Base-by-base conservation (phyloP, 352 stramenopile genomes). In the Phytophthora boehmeriae region DNA sequence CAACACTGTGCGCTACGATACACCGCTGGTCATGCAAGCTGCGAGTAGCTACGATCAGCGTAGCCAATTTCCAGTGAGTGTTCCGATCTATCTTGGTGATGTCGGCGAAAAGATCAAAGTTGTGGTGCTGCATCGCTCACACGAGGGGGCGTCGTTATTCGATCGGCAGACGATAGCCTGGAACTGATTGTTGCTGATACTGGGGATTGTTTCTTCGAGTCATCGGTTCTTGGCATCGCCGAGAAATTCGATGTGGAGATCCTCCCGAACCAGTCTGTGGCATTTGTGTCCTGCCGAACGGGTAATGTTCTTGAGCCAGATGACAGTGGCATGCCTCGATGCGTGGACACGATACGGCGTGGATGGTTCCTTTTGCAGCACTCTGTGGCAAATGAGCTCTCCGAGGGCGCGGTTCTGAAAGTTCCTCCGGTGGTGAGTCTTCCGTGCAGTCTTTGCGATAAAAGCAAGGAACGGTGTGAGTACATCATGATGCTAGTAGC, bases 151-250 rank as follows among this genome's bases (percentile, higher is more conserved):
- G 34, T 71, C 10, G 35, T 71, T 11, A 71, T 71, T 53, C 63
- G 42, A 16, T 46, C 57, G 19, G 57, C 20, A 17, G 19, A 30
- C 20, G 63, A 63, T 1, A 44, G 19, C 0, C 36, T 59, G 28
- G 63, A 71, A 42, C 27, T 71, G 23, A 59, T 71, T 9, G 57
- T 71, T 53, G 57, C 44, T 19, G 46, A 56, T 22, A 71, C 55
- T 39, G 63, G 63, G 8, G 57, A 36, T 5, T 71, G 51, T 20
- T 67, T 32, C 46, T 71, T 71, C 20, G 63, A 71, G 38, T 71
- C 63, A 1, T 25, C 52, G 4, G 1, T 64, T 47, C 58, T 71
- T 14, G 57, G 58, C 13, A 59, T 71, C 9, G 43, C 30, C 36
- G 63, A 71, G 50, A 17, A 71, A 30, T 71, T 71, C 32, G 55